Evolutionary conservation across 768 basidiomycete species (phyloP).

Genomic region (Pleurotus tuber-regium): DNA sequence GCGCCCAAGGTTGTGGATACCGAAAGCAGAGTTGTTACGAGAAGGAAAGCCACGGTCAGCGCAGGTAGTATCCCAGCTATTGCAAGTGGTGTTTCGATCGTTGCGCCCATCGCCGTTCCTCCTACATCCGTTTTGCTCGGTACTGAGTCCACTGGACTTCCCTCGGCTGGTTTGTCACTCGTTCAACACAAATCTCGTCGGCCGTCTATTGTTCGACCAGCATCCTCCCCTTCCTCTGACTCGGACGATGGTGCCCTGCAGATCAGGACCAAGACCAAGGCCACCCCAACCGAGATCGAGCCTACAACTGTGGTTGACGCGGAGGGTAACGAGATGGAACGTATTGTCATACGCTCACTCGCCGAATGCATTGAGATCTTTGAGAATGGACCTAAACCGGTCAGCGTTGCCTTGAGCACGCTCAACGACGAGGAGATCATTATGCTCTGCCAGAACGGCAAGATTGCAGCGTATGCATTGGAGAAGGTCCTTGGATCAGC

Average conservation of each 20-base stretch:
- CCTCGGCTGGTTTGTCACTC: background rate
- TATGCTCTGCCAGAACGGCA: conserved; percentile 82
- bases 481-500: conserved; percentile 82
- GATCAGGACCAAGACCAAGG: conserved; percentile 2
- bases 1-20: conserved; percentile 9
- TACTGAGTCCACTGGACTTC: background rate
- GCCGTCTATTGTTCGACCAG: background rate
- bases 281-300: conserved; percentile 3
- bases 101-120: conserved; percentile 21
- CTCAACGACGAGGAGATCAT: conserved; percentile 94
- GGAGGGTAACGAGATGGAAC: conserved; percentile 13
- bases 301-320: background rate
- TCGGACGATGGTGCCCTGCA: conserved; percentile 7
- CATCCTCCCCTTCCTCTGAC: conserved; percentile 4
- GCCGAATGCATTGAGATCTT: conserved; percentile 81
- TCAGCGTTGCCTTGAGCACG: conserved; percentile 51
- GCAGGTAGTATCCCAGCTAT: background rate
- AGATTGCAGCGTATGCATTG: conserved; percentile 91
- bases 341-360: conserved; percentile 44
- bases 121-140: conserved; percentile 9
- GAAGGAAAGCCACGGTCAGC: background rate
- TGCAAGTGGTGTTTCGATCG: background rate
- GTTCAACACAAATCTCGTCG: background rate
- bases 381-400: conserved; percentile 66
- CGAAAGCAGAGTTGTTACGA: conserved; percentile 3